phyloP scores from a whole-genome alignment of 1,284 basidiomycete genomes.

The Pascua guehoae region DNA sequence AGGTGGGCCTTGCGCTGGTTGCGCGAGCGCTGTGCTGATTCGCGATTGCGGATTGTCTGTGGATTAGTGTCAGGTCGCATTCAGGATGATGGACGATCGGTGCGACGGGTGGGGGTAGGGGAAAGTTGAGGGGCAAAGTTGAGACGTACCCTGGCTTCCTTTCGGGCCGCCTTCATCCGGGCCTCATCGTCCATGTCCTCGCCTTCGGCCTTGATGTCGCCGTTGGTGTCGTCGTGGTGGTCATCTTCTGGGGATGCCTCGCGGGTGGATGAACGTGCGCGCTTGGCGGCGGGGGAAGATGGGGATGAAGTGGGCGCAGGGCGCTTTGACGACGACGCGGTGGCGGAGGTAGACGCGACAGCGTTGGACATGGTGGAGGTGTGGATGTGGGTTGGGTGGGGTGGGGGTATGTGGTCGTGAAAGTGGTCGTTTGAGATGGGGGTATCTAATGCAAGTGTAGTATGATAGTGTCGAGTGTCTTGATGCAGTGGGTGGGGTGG shows the following conservation, averaged over 20 bases:
- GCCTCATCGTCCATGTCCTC: constrained; percentile 28
- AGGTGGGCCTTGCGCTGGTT: constrained; percentile 48
- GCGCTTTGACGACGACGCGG: constrained; percentile 17
- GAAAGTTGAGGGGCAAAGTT: no score
- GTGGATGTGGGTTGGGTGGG: no score
- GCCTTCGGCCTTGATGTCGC: constrained; percentile 11
- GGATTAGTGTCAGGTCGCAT: not conserved
- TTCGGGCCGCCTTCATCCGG: constrained; percentile 34
- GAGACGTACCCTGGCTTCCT: constrained; percentile 40
- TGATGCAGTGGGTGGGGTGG: no score
- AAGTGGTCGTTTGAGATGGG: no score
- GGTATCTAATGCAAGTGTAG: no score
- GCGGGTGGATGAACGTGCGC: constrained; percentile 5
- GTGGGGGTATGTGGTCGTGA: no score
- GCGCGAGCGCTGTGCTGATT: constrained; percentile 45
- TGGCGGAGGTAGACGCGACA: not conserved
- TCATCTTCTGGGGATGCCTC: constrained; percentile 11
- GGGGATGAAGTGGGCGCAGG: constrained; percentile 9
- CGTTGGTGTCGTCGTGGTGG: constrained; percentile 20
- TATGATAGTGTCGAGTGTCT: no score
- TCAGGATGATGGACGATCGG: not conserved
- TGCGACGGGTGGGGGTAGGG: not conserved
- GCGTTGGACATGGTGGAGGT: no score
- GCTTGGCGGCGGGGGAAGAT: constrained; percentile 14
- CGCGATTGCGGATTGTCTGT: constrained; percentile 44